Percentiles rank a stretch among this genome's conserved stretches.
Evolutionary conservation across 139 green algal genomes (phyloP).

Genomic region (Choricystis sp.): DNA sequence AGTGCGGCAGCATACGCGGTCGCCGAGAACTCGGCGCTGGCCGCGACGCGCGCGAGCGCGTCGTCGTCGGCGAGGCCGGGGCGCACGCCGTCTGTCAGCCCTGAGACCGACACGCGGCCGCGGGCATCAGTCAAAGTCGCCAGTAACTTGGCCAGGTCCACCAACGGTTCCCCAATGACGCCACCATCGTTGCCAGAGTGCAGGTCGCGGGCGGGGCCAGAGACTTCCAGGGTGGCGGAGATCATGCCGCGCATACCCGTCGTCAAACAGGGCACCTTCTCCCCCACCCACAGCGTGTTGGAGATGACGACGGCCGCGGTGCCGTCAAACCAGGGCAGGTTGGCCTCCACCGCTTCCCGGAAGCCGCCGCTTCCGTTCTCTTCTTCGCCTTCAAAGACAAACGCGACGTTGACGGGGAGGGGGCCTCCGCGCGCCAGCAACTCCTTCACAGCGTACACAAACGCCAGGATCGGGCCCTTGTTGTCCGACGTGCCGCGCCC

Average conservation of each 20-base stretch:
- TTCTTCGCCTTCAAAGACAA: slow-evolving; percentile 86
- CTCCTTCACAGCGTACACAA: slow-evolving; percentile 79
- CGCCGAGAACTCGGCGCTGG: slow-evolving; percentile 42
- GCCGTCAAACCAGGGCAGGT: slow-evolving; percentile 61
- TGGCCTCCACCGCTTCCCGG: slow-evolving; percentile 44
- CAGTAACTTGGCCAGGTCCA: slow-evolving; percentile 62
- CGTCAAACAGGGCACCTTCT: slow-evolving; percentile 82
- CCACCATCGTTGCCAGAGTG: slow-evolving; percentile 91
- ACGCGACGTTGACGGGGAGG: slow-evolving; percentile 78
- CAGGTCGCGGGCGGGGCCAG: slow-evolving; percentile 63
- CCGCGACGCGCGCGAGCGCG: slow-evolving; percentile 36
- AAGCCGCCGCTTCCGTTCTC: slow-evolving; percentile 72
- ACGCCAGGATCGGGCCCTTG: slow-evolving; percentile 76
- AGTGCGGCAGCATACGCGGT: slow-evolving; percentile 36
- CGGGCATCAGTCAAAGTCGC: slow-evolving; percentile 38
- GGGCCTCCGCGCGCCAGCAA: slow-evolving; percentile 37
- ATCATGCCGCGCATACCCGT: slow-evolving; percentile 88
- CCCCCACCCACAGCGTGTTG: slow-evolving; percentile 85
- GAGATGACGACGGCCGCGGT: slow-evolving; percentile 63
- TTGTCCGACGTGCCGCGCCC: slow-evolving; percentile 78
- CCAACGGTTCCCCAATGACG: slow-evolving; percentile 83
- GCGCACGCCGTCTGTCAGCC: slow-evolving; percentile 69
- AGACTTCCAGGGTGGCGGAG: slow-evolving; percentile 38
- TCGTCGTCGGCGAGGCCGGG: slow-evolving; percentile 41
- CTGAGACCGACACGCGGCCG: slow-evolving; percentile 36